phyloP scores from a whole-genome alignment of 345 rosid species.

The Odontarrhena argentea region DNA sequence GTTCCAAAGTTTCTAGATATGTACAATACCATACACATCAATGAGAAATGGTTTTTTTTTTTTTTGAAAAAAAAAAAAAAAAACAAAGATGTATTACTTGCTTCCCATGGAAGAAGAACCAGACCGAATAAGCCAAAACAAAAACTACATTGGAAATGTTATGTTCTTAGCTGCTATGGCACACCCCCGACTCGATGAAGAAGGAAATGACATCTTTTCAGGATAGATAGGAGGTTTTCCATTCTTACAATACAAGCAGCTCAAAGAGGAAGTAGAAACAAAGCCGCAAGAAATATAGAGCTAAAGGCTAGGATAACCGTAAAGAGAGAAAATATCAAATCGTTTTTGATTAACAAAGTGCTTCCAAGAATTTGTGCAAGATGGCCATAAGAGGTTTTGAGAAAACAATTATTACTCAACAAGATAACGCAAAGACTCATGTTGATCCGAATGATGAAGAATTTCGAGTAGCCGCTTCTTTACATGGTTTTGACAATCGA shows the following conservation, averaged over 20 bases:
- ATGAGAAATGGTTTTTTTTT: neutral
- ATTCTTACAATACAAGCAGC: conserved; percentile 1
- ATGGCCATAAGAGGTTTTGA: neutral
- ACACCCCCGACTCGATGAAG: conserved; percentile 10
- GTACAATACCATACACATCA: neutral
- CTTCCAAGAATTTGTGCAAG: neutral
- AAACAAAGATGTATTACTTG: no score
- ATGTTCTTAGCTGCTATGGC: conserved; percentile 1
- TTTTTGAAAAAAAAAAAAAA: no score
- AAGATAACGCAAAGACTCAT: neutral
- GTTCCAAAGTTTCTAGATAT: neutral
- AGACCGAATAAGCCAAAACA: neutral
- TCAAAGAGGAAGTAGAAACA: neutral
- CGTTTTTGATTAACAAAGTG: neutral
- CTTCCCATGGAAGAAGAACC: neutral
- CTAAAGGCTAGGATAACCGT: neutral
- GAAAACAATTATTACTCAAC: conserved; percentile 5
- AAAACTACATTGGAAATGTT: neutral
- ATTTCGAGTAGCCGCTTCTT: neutral
- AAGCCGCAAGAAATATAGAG: neutral
- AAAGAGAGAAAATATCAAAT: neutral
- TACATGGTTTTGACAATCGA: neutral
- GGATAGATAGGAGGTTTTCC: neutral
- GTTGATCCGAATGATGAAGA: neutral
- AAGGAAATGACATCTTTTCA: neutral